Evolutionary conservation across 257 asterid species (phyloP).

Genomic region (Linderniella brevidens): DNA sequence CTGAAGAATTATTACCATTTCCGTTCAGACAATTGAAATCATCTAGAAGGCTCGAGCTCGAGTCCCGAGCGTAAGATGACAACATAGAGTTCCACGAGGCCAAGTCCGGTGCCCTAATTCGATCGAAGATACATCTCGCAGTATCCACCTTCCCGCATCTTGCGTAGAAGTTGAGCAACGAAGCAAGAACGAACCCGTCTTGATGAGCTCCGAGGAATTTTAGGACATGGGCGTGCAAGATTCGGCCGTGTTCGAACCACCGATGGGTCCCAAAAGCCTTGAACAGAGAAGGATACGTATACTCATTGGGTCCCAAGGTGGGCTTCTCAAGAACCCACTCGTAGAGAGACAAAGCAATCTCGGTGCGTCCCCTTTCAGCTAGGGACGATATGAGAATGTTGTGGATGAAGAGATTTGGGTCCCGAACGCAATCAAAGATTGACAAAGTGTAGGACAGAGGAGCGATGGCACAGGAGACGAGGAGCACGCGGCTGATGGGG

Average conservation of each 20-base stretch:
- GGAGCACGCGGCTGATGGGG: constrained; percentile 52
- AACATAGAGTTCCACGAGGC: constrained; percentile 65
- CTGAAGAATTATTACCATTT: constrained; percentile 13
- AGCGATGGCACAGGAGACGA: constrained; percentile 28
- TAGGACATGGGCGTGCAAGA: constrained; percentile 49
- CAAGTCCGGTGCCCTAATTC: constrained; percentile 37
- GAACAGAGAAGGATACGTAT: constrained; percentile 63
- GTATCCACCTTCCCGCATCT: constrained; percentile 30
- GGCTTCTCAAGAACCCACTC: constrained; percentile 15
- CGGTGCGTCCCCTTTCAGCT: constrained; percentile 17
- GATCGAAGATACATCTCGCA: constrained; percentile 37
- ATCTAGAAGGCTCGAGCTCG: constrained; percentile 10
- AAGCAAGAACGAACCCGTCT: constrained; percentile 52
- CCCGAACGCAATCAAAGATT: constrained; percentile 25
- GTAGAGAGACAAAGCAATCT: constrained; percentile 32
- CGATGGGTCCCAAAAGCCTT: constrained; percentile 37
- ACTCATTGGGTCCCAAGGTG: constrained; percentile 33
- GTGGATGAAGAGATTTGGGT: constrained; percentile 51
- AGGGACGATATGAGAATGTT: constrained; percentile 50
- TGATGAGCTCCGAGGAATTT: constrained; percentile 35
- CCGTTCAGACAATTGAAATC: constrained; percentile 2
- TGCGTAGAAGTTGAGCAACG: constrained; percentile 55
- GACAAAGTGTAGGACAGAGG: constrained; percentile 31
- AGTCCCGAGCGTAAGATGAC: constrained; percentile 36
- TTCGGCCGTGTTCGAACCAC: constrained; percentile 36